phyloP scores from a whole-genome alignment of 2,329 filamentous ascomycete genomes.

The Neonectria sp. region DNA sequence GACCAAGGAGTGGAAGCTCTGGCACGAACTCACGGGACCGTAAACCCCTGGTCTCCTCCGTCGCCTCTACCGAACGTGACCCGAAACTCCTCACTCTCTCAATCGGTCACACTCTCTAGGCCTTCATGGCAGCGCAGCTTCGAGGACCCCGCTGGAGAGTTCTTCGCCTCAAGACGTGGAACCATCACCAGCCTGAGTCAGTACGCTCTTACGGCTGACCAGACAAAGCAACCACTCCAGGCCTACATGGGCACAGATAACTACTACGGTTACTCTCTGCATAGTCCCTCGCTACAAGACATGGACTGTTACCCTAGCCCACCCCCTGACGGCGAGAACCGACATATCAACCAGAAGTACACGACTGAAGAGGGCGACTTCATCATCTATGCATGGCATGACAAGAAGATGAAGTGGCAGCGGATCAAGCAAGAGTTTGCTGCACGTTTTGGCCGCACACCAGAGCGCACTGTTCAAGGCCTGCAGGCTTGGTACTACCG shows the following conservation, averaged over 20 bases:
- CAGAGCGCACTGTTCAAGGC: slow-evolving; percentile 57
- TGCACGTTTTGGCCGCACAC: slow-evolving; percentile 55
- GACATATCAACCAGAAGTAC: slow-evolving; percentile 62
- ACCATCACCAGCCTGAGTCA: slow-evolving; percentile 37
- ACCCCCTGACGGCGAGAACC: slow-evolving; percentile 54
- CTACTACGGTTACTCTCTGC: slow-evolving; percentile 42
- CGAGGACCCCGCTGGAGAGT: slow-evolving; percentile 29
- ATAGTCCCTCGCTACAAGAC: slow-evolving; percentile 43
- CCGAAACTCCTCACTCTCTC: slow-evolving; percentile 43
- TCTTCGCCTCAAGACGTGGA: slow-evolving; percentile 31
- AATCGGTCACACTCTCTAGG: slow-evolving; percentile 33
- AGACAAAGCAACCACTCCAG: slow-evolving; percentile 39
- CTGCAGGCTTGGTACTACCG: slow-evolving; percentile 62
- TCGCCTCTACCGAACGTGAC: slow-evolving; percentile 48
- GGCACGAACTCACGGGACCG: slow-evolving; percentile 50
- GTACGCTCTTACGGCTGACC: slow-evolving; percentile 36
- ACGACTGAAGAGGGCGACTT: slow-evolving; percentile 61
- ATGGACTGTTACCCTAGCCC: slow-evolving; percentile 54
- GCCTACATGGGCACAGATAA: slow-evolving; percentile 40
- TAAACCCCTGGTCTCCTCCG: slow-evolving; percentile 46
- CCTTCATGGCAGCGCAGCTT: slow-evolving; percentile 36
- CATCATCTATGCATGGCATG: slow-evolving; percentile 61
- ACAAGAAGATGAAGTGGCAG: slow-evolving; percentile 61
- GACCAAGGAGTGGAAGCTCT: slow-evolving; percentile 57
- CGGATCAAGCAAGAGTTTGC: slow-evolving; percentile 58